These are phyloP conservation scores for Alnus rubra DNA, from an alignment of 306 rosid genomes.

Conservation along the genomic window DNA sequence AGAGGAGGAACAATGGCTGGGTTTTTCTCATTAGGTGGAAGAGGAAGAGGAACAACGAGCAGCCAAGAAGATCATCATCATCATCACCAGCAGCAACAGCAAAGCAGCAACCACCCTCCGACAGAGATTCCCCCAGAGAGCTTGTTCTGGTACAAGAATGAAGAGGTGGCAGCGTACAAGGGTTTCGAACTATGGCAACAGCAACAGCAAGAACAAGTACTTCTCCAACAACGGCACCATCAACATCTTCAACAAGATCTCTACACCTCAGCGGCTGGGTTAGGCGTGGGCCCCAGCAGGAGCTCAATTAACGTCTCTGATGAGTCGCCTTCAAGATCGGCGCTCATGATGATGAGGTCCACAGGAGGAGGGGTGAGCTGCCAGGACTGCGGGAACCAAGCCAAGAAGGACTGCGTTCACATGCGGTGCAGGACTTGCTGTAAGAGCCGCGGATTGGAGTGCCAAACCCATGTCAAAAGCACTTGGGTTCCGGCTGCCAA, in stretches of 20 bases:
- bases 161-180: constrained; percentile 50
- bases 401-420: constrained; percentile 88
- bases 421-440: constrained; percentile 91
- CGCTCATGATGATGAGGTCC: constrained; percentile 48
- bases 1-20: constrained; percentile 69
- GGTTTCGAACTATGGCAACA: constrained; percentile 79
- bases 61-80: constrained; percentile 23
- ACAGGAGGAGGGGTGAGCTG: constrained; percentile 63
- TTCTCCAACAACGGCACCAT: constrained; percentile 32
- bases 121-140: constrained; percentile 48
- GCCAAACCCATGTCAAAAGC: constrained; percentile 82
- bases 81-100: constrained; percentile 6
- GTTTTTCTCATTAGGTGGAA: constrained; percentile 76
- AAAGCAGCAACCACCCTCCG: constrained; percentile 24
- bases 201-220: constrained; percentile 40
- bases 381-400: constrained; percentile 97
- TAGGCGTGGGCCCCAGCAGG: constrained; percentile 69
- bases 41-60: constrained; percentile 8
- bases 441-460: constrained; percentile 86
- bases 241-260: constrained; percentile 55
- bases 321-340: constrained; percentile 67
- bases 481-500: constrained; percentile 93
- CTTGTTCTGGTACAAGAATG: constrained; percentile 63
- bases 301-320: constrained; percentile 45
- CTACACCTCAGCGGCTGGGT: constrained; percentile 54